Conservation (phyloP, 1,284 basidiomycete genomes). For the Cutaneotrichosporon mucoides region DNA sequence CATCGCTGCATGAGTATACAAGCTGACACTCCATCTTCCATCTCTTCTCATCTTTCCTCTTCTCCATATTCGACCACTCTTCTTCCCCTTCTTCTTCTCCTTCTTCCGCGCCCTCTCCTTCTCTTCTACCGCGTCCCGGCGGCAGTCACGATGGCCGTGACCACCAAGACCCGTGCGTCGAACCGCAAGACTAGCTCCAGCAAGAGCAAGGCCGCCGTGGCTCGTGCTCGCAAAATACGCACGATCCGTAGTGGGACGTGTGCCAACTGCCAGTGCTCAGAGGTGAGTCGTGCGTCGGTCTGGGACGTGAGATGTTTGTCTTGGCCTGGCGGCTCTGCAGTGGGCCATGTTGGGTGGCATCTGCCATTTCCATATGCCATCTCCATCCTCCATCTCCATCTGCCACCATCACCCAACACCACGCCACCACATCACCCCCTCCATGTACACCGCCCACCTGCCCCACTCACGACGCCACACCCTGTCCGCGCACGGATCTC, state of each 20-base stretch:
- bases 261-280: conserved; percentile 5
- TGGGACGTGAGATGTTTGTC: no score
- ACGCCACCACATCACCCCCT: neutral
- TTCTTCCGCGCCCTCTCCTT: no score
- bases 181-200: neutral
- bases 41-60: no score
- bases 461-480: neutral
- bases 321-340: no score
- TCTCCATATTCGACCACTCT: no score
- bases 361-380: neutral
- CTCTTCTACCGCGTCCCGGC: no score
- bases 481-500: neutral
- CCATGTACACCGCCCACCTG: no score
- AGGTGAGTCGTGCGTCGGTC: neutral
- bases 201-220: no score
- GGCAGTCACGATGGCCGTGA: neutral
- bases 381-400: neutral
- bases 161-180: neutral
- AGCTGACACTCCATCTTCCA: no score
- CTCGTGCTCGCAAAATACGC: neutral
- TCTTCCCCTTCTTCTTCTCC: no score
- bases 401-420: neutral
- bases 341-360: no score
- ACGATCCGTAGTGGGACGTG: conserved; percentile 4
- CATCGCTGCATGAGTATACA: no score